Percentiles rank a stretch among this genome's conserved stretches.
Evolutionary conservation across 345 rosid genomes (phyloP).

Genomic region (Syzygium aqueum): DNA sequence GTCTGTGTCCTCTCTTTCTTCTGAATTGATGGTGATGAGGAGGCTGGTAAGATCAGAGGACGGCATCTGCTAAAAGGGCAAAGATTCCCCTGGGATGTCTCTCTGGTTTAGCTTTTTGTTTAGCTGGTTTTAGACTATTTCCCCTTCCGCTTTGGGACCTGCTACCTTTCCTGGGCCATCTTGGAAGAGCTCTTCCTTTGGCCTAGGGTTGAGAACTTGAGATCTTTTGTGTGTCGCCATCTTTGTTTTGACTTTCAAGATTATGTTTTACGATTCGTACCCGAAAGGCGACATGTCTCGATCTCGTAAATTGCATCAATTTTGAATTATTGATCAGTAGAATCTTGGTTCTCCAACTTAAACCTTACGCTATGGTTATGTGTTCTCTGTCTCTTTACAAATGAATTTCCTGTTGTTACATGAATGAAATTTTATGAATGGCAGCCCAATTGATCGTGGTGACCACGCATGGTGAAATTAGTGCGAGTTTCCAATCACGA

Average conservation of each 20-base stretch:
- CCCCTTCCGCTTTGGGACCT: background rate
- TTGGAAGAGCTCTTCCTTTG: background rate
- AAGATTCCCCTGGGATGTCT: background rate
- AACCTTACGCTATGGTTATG: background rate
- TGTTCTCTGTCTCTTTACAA: background rate
- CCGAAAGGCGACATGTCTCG: too few relatives aligned
- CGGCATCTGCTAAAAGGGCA: background rate
- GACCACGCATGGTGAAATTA: too few relatives aligned
- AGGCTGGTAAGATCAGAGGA: background rate
- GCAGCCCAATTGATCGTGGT: background rate
- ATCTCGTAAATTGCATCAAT: background rate
- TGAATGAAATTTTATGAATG: background rate
- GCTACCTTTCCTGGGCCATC: background rate
- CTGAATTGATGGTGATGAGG: background rate
- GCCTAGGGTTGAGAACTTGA: background rate
- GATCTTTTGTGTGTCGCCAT: background rate
- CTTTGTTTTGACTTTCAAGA: background rate
- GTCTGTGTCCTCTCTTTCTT: background rate
- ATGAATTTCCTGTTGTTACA: background rate
- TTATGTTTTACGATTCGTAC: background rate
- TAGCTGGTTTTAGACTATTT: background rate
- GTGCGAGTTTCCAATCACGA: too few relatives aligned
- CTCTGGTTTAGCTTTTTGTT: background rate
- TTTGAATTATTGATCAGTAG: background rate
- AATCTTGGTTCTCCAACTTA: background rate